Evolutionary conservation across 495 filamentous ascomycete species (phyloP).

Genomic region (Penicillium desertorum): DNA sequence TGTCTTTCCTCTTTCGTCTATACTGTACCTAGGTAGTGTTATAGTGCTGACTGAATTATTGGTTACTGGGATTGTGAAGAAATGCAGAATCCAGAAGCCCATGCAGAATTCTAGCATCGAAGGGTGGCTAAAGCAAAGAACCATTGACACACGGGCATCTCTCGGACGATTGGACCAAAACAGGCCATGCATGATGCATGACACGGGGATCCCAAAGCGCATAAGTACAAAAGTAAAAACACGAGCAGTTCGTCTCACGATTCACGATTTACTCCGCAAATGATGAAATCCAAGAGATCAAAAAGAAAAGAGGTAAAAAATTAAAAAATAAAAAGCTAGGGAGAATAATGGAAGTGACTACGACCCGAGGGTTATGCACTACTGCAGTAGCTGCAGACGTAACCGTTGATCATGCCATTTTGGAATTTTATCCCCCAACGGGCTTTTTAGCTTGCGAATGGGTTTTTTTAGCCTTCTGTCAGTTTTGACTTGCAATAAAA

Average conservation of each 20-base stretch:
- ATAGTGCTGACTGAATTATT: slow-evolving; percentile 2
- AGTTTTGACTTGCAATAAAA: neutral
- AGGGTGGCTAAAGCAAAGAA: neutral
- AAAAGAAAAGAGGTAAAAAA: neutral
- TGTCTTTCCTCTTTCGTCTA: neutral
- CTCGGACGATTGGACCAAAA: neutral
- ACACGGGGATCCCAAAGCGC: neutral
- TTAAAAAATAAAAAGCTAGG: neutral
- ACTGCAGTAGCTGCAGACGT: neutral
- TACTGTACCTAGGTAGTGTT: neutral
- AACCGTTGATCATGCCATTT: slow-evolving; percentile 1
- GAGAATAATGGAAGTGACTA: neutral
- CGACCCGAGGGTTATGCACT: neutral
- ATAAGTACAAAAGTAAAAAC: neutral
- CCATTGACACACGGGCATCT: neutral
- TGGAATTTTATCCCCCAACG: neutral
- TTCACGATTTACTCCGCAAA: neutral
- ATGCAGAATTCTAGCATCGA: neutral
- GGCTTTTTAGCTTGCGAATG: neutral
- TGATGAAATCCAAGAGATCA: neutral
- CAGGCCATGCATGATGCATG: slow-evolving; percentile 5
- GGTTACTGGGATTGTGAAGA: slow-evolving; percentile 2
- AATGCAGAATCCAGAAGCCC: slow-evolving; percentile 6
- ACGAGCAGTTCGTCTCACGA: neutral
- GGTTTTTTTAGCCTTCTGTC: neutral